Evolutionary conservation across 768 basidiomycete genomes (phyloP).

Genomic region (Calocera viscosa): DNA sequence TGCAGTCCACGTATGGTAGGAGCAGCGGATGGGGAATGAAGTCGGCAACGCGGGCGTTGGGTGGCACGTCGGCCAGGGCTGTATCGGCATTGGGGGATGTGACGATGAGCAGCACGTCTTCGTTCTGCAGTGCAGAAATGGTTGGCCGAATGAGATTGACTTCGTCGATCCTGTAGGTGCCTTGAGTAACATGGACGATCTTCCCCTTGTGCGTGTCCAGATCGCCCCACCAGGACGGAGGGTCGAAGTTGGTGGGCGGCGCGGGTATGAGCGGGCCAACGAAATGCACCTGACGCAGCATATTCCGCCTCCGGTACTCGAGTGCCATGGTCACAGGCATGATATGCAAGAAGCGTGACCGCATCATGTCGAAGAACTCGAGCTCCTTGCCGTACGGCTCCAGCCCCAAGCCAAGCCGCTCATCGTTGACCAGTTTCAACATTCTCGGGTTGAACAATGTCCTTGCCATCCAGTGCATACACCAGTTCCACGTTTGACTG

Average conservation of each 20-base stretch:
- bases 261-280: not conserved
- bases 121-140: not conserved
- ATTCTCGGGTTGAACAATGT: not conserved
- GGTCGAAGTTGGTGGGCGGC: not conserved
- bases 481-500: not conserved
- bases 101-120: not conserved
- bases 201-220: not conserved
- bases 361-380: not conserved
- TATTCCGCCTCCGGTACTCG: not conserved
- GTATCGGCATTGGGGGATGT: not conserved
- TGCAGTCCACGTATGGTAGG: not conserved
- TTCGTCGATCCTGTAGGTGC: not conserved
- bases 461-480: not conserved
- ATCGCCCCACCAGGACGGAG: not conserved
- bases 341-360: not conserved
- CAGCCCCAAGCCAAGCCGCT: not conserved
- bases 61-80: not conserved
- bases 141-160: not conserved
- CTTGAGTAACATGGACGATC: not conserved
- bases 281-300: not conserved
- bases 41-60: not conserved
- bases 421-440: not conserved
- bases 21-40: not conserved
- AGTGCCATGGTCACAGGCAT: not conserved
- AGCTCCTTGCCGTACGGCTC: not conserved